Evolutionary conservation across 495 filamentous ascomycete species (phyloP), one percentile per base, ranked within the genome.

Genomic region (Platismatia glauca): DNA sequence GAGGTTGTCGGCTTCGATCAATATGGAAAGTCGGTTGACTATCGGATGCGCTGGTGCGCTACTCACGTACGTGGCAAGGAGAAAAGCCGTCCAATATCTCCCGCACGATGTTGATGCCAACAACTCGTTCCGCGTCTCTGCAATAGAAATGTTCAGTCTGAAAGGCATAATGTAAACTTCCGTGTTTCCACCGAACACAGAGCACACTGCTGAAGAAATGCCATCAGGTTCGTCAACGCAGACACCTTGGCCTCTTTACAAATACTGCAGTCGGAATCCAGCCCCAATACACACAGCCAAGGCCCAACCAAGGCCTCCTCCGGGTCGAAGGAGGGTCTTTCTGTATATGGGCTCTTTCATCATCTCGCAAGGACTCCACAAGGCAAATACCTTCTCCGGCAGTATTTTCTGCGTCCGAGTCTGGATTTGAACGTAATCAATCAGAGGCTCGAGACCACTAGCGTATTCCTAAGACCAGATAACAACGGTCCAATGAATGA

Each of bases 31-130:
- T 68, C 79, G 72, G 5, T 72, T 88, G 33, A 84, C 86, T 8
- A 82, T 89, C 39, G 90, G 92, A 0, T 97, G 94, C 70, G 88
- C 87, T 38, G 91, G 95, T 37, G 92, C 91, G 20, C 75, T 98
- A 20, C 77, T 98, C 39, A 81, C 82, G 6, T 91, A 95, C 63
- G 69, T 97, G 15, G 85, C 90, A 68, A 81, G 90, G 60, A 82
- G 86, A 59, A 83, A 81, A 72, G 78, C 84, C 16, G 79, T 80
- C 1, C 80, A 83, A 46, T 82, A 81, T 65, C 72, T 82, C 16
- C 78, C 84, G 15, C 79, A 81, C 9, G 82, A 84, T 55, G 67
- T 72, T n/a, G 78, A 75, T 39, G 77, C 74, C 16, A 59, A 74
- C 4, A 67, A 71, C 18, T 68, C 80, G 15, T 91, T 89, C 63